Base-by-base conservation (phyloP, 495 filamentous ascomycete genomes). In the Neurospora sp. region DNA sequence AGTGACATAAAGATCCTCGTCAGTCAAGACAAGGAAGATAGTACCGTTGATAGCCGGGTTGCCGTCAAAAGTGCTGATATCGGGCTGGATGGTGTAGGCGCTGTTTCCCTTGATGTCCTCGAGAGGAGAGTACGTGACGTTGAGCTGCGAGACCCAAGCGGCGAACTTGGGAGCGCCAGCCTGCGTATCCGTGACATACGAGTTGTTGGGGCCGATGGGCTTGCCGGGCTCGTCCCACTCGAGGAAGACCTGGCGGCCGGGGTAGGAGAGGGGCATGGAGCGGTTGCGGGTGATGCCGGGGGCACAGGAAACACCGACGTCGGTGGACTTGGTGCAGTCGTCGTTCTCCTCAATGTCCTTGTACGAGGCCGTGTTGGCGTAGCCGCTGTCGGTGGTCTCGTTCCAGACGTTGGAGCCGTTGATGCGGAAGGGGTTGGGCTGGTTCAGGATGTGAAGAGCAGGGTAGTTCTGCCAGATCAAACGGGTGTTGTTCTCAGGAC, bases 391-490 rank as follows among this genome's bases (percentile, higher is more conserved):
- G 4, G 84, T 83, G 1, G 84, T 86, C 80, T 91, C 91, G 71
- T 86, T 85, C 73, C 83, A 83, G 27, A 82, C 85, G 42, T 84
- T 85, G 71, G 85, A 80, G 39, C 87, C 87, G 71, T 89, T 88
- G 77, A 86, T 77, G 14, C 88, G 87, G 71, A 87, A 86, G 44
- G 89, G 86, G 80, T 93, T 95, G 4, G 92, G 90, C 74, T 96
- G 89, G 83, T 96, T 95, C 69, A 91, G 81, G 73, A 97, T 88
- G 73, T 84, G 80, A 5, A 97, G 85, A 0, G 85, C 86, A 0
- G 94, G 94, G 85, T 94, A 97, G 82, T 97, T 97, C 79, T 97
- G 91, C 93, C 94, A 97, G 12, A 89, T 84, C 42, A 97, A 83
- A 5, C 91, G 88, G 5, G 93, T 97, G 75, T 90, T 88, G 76